Conservation (phyloP, 257 asterid genomes). For the Nicotiana paniculata region DNA sequence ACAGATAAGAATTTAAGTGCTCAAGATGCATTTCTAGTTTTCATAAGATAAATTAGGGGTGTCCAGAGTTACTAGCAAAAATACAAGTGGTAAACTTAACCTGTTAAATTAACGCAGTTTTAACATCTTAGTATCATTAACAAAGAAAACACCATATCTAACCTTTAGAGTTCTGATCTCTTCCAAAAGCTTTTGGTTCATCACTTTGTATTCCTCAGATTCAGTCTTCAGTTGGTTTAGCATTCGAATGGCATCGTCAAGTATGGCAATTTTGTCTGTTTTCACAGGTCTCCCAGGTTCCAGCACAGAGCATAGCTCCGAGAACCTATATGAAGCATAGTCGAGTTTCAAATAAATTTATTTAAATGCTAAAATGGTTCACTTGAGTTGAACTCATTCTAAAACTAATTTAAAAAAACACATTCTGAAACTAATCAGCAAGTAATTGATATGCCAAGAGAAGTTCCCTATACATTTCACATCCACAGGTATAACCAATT, state of each 20-base stretch:
- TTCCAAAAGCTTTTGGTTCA: constrained; percentile 51
- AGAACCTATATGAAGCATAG: constrained; percentile 43
- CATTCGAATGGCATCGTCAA: constrained; percentile 51
- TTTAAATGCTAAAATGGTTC: not conserved
- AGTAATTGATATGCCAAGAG: too few species aligned
- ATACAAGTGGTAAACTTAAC: not conserved
- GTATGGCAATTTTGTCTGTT: constrained; percentile 67
- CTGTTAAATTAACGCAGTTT: not conserved
- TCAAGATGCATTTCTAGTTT: not conserved
- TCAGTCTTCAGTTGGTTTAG: constrained; percentile 54
- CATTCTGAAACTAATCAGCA: too few species aligned
- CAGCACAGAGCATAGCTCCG: constrained; percentile 51
- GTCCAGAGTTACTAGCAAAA: too few species aligned
- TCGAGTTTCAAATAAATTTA: not conserved
- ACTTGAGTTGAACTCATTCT: not conserved
- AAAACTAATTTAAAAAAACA: too few species aligned
- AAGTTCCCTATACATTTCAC: too few species aligned
- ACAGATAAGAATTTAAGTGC: not conserved
- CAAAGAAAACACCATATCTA: not conserved
- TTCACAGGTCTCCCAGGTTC: constrained; percentile 61
- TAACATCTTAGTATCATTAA: not conserved
- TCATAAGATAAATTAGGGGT: too few species aligned
- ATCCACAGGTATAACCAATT: too few species aligned
- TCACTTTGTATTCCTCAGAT: constrained; percentile 38
- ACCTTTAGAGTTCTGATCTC: constrained; percentile 70